These are phyloP conservation scores for Ettlia oleoabundans DNA, from an alignment of 139 green algal genomes.

Conservation along the genomic window DNA sequence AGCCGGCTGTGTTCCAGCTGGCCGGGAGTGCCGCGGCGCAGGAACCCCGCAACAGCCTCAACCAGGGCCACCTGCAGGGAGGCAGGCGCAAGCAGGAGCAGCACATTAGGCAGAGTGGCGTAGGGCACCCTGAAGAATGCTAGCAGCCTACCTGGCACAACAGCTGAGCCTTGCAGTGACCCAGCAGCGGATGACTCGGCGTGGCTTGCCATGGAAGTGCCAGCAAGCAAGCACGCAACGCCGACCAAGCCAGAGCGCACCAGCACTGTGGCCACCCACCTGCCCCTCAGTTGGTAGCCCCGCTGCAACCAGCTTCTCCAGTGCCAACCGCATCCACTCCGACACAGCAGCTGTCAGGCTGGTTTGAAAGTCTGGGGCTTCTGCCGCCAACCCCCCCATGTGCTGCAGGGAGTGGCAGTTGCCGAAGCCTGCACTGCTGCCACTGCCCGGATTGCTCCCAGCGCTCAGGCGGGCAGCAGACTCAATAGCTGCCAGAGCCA, in stretches of 20 bases:
- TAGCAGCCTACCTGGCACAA: too few relatives aligned
- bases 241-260: too few relatives aligned
- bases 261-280: too few relatives aligned
- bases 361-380: background rate
- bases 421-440: background rate
- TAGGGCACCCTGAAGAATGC: too few relatives aligned
- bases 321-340: constrained; percentile 21
- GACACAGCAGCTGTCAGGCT: constrained; percentile 6
- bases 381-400: background rate
- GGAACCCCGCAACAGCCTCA: constrained; percentile 7
- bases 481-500: background rate
- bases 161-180: too few relatives aligned
- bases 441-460: background rate
- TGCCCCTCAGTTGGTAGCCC: background rate
- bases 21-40: background rate
- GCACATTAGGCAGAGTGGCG: background rate
- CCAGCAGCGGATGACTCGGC: too few relatives aligned
- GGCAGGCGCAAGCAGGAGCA: background rate
- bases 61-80: constrained; percentile 19
- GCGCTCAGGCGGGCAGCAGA: background rate
- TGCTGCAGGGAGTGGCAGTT: background rate
- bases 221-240: too few relatives aligned
- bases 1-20: constrained; percentile 30
- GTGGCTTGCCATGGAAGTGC: too few relatives aligned
- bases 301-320: constrained; percentile 15